phyloP scores from a whole-genome alignment of 1,284 basidiomycete genomes.

The Ustanciosporium gigantosporum region DNA sequence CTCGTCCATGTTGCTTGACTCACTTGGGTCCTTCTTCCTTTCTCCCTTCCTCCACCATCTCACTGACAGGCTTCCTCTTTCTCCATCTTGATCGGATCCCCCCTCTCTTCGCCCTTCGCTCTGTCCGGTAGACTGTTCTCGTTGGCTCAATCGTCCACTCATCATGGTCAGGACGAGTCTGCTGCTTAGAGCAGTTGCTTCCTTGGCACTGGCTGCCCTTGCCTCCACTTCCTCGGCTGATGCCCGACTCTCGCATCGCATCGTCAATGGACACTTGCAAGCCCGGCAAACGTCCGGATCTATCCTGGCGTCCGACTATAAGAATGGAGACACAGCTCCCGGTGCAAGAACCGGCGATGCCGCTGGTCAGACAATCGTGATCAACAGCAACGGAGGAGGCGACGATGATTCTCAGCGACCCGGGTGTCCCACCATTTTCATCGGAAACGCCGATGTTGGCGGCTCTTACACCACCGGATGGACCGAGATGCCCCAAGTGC shows the following conservation, averaged over 20 bases:
- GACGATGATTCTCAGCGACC: constrained; percentile 48
- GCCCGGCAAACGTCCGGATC: constrained; percentile 32
- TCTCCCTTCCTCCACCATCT: too few species aligned
- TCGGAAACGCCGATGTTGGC: constrained; percentile 45
- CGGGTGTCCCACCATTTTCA: constrained; percentile 49
- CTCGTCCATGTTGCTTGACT: too few species aligned
- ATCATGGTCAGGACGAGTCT: too few species aligned
- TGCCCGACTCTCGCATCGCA: not conserved
- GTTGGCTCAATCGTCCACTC: too few species aligned
- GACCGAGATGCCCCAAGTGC: constrained; percentile 48
- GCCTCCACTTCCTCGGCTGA: constrained; percentile 11
- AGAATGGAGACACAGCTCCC: constrained; percentile 45
- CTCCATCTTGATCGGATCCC: too few species aligned
- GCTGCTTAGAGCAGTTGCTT: constrained; percentile 3
- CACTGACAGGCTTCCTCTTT: too few species aligned
- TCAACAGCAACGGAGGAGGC: constrained; percentile 37
- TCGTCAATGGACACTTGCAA: constrained; percentile 7
- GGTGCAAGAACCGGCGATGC: constrained; percentile 40
- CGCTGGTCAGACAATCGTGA: constrained; percentile 45
- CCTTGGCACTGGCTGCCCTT: constrained; percentile 16
- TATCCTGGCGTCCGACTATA: constrained; percentile 39
- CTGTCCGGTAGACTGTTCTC: too few species aligned
- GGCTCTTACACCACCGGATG: constrained; percentile 44
- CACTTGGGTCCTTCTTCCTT: too few species aligned
- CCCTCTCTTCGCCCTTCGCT: too few species aligned